These are phyloP conservation scores for Suillus cothurnatus DNA, from an alignment of 768 basidiomycete genomes.

Conservation along the genomic window DNA sequence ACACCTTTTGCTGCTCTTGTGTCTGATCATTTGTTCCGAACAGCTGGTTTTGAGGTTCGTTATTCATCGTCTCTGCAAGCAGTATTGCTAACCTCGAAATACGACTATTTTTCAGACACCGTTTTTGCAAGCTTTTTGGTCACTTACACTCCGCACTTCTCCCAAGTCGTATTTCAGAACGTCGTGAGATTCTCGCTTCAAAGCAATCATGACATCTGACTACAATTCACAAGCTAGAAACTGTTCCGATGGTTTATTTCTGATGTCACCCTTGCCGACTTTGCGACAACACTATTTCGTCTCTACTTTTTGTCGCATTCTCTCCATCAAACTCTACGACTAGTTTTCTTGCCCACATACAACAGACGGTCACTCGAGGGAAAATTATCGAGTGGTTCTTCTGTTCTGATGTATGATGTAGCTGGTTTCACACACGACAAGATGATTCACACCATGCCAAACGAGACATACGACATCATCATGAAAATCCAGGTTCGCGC, in stretches of 20 bases:
- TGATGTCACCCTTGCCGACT: conserved; percentile 89
- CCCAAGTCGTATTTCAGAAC: conserved; percentile 88
- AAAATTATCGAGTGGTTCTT: conserved; percentile 52
- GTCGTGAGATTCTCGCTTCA: conserved; percentile 25
- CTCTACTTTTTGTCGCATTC: conserved; percentile 63
- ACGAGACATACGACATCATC: conserved; percentile 81
- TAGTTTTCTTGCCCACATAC: conserved; percentile 45
- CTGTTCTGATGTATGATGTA: conserved; percentile 20
- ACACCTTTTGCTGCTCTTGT: not conserved
- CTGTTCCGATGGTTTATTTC: conserved; percentile 97
- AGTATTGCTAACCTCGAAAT: not conserved
- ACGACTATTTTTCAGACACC: conserved; percentile 89
- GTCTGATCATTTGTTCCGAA: not conserved
- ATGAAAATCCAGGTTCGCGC: conserved; percentile 84
- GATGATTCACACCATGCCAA: conserved; percentile 86
- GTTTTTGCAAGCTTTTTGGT: conserved; percentile 93
- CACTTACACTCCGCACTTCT: conserved; percentile 82
- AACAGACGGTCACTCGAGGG: conserved; percentile 67
- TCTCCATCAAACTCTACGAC: conserved; percentile 38
- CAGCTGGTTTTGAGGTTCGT: conserved; percentile 89
- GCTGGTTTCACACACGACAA: conserved; percentile 83
- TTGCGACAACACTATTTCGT: conserved; percentile 56
- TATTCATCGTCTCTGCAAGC: not conserved
- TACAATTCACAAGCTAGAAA: conserved; percentile 68
- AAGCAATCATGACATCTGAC: conserved; percentile 14